Conservation (phyloP, 208 protist genomes). For the Leishmania guyanensis region DNA sequence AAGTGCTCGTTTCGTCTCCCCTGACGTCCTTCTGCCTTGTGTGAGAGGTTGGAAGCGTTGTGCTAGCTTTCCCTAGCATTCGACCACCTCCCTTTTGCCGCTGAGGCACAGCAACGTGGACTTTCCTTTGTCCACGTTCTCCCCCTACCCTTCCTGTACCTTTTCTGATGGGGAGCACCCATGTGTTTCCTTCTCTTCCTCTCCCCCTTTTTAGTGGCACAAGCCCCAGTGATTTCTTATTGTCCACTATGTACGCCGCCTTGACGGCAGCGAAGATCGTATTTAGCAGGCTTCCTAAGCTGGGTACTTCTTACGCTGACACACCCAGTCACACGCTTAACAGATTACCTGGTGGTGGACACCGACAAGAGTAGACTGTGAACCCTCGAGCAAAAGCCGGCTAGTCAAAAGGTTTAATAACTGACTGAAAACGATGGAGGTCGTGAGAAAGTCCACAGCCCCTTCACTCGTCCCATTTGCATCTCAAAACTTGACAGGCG, state of each 20-base stretch:
- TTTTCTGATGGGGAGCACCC: no score
- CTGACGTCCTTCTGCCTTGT: no score
- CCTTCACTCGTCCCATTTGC: neutral
- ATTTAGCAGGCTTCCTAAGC: neutral
- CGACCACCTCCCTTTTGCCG: no score
- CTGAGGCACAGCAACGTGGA: no score
- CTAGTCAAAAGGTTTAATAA: neutral
- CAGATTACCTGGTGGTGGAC: neutral
- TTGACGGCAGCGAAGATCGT: neutral
- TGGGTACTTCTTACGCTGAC: neutral
- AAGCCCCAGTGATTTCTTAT: neutral
- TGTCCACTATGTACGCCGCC: neutral
- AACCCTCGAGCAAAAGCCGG: neutral
- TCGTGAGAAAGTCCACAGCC: neutral
- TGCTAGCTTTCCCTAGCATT: no score
- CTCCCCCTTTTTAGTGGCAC: neutral
- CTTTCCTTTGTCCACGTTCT: no score
- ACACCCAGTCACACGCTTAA: neutral
- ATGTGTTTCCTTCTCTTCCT: no score
- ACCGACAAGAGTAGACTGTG: neutral
- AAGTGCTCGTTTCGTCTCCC: no score
- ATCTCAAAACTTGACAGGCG: neutral
- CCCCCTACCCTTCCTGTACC: no score
- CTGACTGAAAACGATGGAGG: neutral
- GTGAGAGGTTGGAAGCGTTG: no score